Evolutionary conservation across 768 basidiomycete species (phyloP).

Genomic region (Boletus rufocinnamomeus): DNA sequence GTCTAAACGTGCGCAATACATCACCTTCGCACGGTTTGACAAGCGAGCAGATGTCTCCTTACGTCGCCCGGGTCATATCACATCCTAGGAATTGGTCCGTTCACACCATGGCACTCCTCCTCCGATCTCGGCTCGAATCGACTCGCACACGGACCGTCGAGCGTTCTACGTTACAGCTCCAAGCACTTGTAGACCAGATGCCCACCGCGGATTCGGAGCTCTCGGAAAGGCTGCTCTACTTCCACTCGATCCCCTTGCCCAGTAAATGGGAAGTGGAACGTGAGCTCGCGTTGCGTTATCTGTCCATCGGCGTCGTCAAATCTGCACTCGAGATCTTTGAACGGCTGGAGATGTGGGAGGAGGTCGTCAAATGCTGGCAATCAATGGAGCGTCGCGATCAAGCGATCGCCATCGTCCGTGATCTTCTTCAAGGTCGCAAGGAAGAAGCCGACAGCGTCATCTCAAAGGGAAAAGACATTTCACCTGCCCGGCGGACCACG

Average conservation of each 20-base stretch:
- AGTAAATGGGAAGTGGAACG: constrained; percentile 92
- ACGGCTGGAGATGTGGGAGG: constrained; percentile 98
- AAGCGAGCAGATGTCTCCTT: constrained; percentile 88
- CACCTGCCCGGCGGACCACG: constrained; percentile 41
- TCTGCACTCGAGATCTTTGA: constrained; percentile 94
- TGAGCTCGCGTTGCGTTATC: constrained; percentile 83
- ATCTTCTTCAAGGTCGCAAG: constrained; percentile 81
- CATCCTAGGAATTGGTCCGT: constrained; percentile 95
- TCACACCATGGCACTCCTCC: constrained; percentile 93
- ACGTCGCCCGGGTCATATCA: constrained; percentile 83
- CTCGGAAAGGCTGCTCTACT: constrained; percentile 74
- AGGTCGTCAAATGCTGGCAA: constrained; percentile 87
- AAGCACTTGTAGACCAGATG: constrained; percentile 97
- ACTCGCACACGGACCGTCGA: constrained; percentile 90
- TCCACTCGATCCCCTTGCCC: constrained; percentile 81
- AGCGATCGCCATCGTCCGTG: constrained; percentile 78
- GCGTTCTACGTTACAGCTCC: constrained; percentile 87
- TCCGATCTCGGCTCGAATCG: constrained; percentile 90
- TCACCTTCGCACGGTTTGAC: constrained; percentile 91
- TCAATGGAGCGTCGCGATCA: constrained; percentile 77
- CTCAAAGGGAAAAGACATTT: constrained; percentile 54
- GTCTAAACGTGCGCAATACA: constrained; percentile 86
- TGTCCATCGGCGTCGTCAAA: constrained; percentile 82
- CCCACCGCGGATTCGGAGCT: constrained; percentile 78
- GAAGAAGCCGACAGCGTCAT: constrained; percentile 79